Evolutionary conservation across 2,329 filamentous ascomycete genomes (phyloP), one percentile per base, ranked within the genome.

Genomic region (Colletotrichum magnum): DNA sequence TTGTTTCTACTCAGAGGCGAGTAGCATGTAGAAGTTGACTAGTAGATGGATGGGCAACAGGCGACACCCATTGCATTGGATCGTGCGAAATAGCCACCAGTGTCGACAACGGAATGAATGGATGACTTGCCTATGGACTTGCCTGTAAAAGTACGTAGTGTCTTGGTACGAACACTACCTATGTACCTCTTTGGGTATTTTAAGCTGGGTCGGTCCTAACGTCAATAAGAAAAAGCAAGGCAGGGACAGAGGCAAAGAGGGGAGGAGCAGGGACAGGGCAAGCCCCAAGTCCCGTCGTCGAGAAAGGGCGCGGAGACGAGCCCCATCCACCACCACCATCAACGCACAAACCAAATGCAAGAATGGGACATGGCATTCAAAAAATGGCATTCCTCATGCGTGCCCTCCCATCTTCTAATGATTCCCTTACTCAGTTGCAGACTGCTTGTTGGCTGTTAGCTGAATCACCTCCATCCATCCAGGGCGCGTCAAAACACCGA

Each of bases 251-350:
- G 21, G 21, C 21, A 24, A 24, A 24, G 41, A 43, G 26, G 39
- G 32, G 32, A 36, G 32, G 10, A 36, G 32, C 39, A 53, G 51
- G 59, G 53, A 43, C 65, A 68, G 65, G 63, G 65, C 65, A 68
- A 53, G 28, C 53, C 45, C 60, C 53, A 43, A 52, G 43, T 43
- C 41, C 41, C 21, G 16, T n/a, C 41, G 51, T 6, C 13, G 53
- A 28, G 28, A 36, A 26, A 48, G n/a, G 53, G 59, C 18, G 45
- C 18, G 45, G 45, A n/a, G 18, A 24, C 9, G 18, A n/a, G n/a
- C 9, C 45, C 16, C 39, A 50, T 50, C 45, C 39, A 59, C 57
- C 59, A 18, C 50, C 36, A n/a, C 16, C 41, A 50, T 13, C 26
- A 36, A 4, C 50, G 36, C 26, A 16, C 50, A 48, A 10, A 43